phyloP scores from a whole-genome alignment of 106 monocot genomes.

The Cymbidium sinense region DNA sequence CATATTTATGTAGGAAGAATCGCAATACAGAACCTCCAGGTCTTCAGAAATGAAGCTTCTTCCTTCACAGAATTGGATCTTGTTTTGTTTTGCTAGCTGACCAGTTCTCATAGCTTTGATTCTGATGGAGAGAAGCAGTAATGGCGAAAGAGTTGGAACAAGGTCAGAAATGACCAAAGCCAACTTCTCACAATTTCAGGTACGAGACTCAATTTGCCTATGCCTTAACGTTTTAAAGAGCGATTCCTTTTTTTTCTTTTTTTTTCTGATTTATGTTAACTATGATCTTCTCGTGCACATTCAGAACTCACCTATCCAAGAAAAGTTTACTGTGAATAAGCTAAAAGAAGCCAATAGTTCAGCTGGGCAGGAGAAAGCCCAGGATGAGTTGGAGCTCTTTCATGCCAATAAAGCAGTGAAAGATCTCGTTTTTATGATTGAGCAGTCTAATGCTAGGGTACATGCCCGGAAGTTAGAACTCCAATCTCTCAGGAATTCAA shows the following conservation, averaged over 20 bases:
- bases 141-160: conserved; percentile 13
- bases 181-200: background rate
- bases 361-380: background rate
- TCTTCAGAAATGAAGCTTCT: no score
- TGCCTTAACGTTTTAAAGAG: background rate
- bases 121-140: conserved; percentile 13
- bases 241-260: no score
- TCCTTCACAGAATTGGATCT: background rate
- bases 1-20: no score
- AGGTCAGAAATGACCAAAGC: conserved; percentile 12
- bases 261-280: background rate
- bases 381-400: conserved; percentile 25
- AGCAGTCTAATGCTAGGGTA: conserved; percentile 26
- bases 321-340: background rate
- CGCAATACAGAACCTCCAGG: no score
- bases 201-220: background rate
- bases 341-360: background rate
- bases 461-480: conserved; percentile 16
- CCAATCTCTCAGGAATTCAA: background rate
- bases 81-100: background rate
- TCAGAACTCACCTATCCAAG: background rate
- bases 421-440: conserved; percentile 25
- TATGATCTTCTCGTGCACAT: background rate
- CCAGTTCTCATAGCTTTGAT: background rate
- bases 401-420: conserved; percentile 20